A percentile compares a stretch with the other conserved stretches of the same genome.
phyloP scores from a whole-genome alignment of 805 yeast species.

The Vanderwaltozyma polyspora region DNA sequence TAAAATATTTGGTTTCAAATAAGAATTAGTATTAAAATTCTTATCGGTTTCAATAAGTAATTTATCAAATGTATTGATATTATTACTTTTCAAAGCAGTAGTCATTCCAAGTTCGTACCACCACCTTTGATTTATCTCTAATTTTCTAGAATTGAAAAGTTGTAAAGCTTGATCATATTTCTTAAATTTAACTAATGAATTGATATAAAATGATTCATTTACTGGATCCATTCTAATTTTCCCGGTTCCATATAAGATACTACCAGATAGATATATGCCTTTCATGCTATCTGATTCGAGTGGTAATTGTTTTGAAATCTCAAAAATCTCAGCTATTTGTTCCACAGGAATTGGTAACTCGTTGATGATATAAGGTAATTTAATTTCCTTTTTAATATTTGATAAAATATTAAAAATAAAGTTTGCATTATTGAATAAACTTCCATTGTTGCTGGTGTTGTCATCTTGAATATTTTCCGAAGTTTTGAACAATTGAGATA shows the following conservation, averaged over 20 bases:
- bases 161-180: conserved; percentile 28
- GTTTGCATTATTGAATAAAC: conserved; percentile 7
- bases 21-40: conserved; percentile 18
- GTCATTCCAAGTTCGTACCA: conserved; percentile 43
- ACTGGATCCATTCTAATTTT: conserved; percentile 39
- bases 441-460: not conserved
- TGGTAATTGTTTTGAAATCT: conserved; percentile 30
- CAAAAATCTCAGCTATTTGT: conserved; percentile 29
- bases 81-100: conserved; percentile 28
- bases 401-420: conserved; percentile 12
- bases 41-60: conserved; percentile 22
- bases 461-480: too few species aligned
- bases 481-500: not conserved
- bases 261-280: conserved; percentile 33
- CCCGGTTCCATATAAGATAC: conserved; percentile 31
- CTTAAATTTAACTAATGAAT: conserved; percentile 30
- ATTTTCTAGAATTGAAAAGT: conserved; percentile 28
- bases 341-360: conserved; percentile 20
- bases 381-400: conserved; percentile 7
- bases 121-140: conserved; percentile 35
- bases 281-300: conserved; percentile 23
- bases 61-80: conserved; percentile 29
- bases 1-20: conserved; percentile 30
- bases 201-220: conserved; percentile 41
- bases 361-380: conserved; percentile 1